phyloP scores from a whole-genome alignment of 345 rosid genomes.

The Turnera subulata region DNA sequence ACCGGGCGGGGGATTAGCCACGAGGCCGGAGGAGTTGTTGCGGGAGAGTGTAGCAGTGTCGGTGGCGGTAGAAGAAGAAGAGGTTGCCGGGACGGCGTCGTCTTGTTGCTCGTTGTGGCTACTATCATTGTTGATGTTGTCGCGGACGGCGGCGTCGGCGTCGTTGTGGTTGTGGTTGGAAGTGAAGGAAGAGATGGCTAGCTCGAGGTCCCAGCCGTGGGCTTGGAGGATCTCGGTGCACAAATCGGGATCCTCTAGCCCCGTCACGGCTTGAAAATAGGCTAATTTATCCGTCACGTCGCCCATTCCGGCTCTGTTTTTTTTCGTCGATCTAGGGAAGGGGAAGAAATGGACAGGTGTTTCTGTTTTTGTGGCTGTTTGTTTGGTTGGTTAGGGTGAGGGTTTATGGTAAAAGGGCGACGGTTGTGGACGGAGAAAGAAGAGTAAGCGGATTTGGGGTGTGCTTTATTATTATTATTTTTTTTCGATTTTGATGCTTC shows the following conservation, averaged over 20 bases:
- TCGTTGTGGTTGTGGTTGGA: slow-evolving; percentile 9
- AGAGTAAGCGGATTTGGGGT: no score
- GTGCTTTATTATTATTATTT: no score
- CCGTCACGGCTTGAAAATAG: slow-evolving; percentile 89
- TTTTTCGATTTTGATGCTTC: background rate
- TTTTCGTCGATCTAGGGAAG: background rate
- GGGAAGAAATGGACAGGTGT: background rate
- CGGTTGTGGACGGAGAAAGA: no score
- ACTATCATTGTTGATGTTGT: no score
- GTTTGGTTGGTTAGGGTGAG: background rate
- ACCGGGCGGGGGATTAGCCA: slow-evolving; percentile 42
- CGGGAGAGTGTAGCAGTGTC: background rate
- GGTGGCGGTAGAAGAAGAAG: slow-evolving; percentile 21
- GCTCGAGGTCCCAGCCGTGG: slow-evolving; percentile 96
- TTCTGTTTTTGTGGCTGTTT: background rate
- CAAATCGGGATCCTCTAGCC: slow-evolving; percentile 83
- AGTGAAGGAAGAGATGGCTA: slow-evolving; percentile 88
- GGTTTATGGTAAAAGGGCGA: background rate
- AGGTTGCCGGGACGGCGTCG: slow-evolving; percentile 3
- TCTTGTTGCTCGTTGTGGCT: background rate
- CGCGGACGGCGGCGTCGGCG: background rate
- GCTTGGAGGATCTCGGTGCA: slow-evolving; percentile 97
- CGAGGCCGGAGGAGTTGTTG: slow-evolving; percentile 8
- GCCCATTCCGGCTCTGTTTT: slow-evolving; percentile 39
- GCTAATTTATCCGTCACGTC: slow-evolving; percentile 85